phyloP scores from a whole-genome alignment of 2,329 filamentous ascomycete species.

The Rhytidhysteron rufulum region DNA sequence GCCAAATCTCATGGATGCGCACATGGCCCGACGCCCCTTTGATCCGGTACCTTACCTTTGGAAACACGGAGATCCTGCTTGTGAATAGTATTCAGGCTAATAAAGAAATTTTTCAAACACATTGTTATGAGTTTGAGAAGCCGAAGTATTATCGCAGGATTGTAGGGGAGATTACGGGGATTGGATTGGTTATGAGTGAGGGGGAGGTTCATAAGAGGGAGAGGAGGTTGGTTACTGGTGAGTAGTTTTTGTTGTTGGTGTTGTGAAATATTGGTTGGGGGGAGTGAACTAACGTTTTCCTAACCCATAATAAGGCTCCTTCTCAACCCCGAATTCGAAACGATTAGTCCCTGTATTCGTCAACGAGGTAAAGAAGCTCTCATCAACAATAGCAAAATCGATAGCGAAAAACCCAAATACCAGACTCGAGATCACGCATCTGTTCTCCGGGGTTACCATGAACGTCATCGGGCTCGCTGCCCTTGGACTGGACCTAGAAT shows the following conservation, averaged over 20 bases:
- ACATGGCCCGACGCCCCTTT: not conserved
- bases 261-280: not conserved
- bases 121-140: constrained; percentile 40
- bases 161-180: constrained; percentile 34
- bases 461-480: constrained; percentile 24
- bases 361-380: constrained; percentile 27
- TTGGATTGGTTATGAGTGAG: constrained; percentile 37
- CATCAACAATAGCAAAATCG: constrained; percentile 5
- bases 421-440: constrained; percentile 3
- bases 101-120: constrained; percentile 37
- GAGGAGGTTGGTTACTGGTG: constrained; percentile 29
- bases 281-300: not conserved
- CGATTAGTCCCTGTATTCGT: constrained; percentile 38
- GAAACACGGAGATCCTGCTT: constrained; percentile 34
- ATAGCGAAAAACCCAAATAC: not conserved
- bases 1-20: not conserved
- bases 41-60: not conserved
- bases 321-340: constrained; percentile 35
- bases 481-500: constrained; percentile 26
- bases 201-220: constrained; percentile 34
- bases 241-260: constrained; percentile 2
- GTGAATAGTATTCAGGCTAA: constrained; percentile 35
- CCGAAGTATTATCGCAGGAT: constrained; percentile 30
- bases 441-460: constrained; percentile 15
- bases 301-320: constrained; percentile 27